Base-by-base conservation (phyloP, 768 basidiomycete species). In the Rhizopogon vulgaris region DNA sequence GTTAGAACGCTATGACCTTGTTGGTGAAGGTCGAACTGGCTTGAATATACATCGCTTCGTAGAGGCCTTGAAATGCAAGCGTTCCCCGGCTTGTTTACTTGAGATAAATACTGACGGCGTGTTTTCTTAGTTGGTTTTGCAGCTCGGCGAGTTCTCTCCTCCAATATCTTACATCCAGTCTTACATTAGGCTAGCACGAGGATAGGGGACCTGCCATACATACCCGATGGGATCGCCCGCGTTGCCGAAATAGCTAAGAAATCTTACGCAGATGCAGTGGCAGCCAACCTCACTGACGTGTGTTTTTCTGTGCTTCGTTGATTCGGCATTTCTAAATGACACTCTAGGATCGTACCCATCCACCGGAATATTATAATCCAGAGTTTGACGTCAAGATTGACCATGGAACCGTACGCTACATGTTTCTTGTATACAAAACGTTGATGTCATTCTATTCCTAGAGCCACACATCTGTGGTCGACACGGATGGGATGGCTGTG, bases 401-500 rank as follows among this genome's bases (percentile, higher is more conserved):
- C 68, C 90, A 94, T 68, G 95, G 95, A 43, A 97, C 95, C 1
- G 87, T 88, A 58, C 56, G 83, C 66, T 48, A 25, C 52, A 34
- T 38, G 37, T 43, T 17, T 52, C 47, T 36, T 10, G 18, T 38
- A 37, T 37, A 48, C 45, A 48, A 50, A 38, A 58, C 14, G 24
- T 22, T 28, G 39, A 56, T 45, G 40, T 14, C 36, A 9, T 49
- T 9, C 56, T 38, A 32, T 48, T 45, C 45, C 51, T 60, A 93
- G 83, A 94, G 91, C 52, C 94, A 97, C 63, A 78, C 87, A 5
- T 90, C 88, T 6, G 78, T 86, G 7, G 72, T 95, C 6, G 95
- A 98, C 69, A 75, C 77, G 59, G 74, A 85, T 61, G 92, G 92
- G 17, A 92, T 94, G 79, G 93, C 87, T 0, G 90, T 93, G 5